Evolutionary conservation across 2,329 filamentous ascomycete genomes (phyloP), one percentile per base, ranked within the genome.

Genomic region (Pseudogymnoascus sp.): DNA sequence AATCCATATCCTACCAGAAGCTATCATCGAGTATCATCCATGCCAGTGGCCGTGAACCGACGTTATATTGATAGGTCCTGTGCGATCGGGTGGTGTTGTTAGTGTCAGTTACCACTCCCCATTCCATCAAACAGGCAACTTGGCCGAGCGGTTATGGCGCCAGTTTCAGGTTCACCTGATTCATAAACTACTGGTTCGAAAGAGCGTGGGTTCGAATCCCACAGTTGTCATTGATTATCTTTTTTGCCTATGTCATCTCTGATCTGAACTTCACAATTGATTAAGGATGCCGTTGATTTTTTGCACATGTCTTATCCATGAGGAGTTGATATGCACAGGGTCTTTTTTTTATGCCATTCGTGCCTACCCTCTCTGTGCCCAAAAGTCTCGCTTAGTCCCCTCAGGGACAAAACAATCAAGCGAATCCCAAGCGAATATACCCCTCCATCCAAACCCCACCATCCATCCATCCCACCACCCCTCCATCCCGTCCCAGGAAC

Each of bases 101-200:
- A 45, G 40, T 27, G 10, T 13, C 10, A 6, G 5, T 45, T 45
- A 27, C 2, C 12, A 27, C 40, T n/a, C 40, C 40, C 2, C 12
- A n/a, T 45, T 45, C 40, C 21, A 45, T 45, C 12, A 60, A 58
- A 35, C 5, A 63, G 67, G 69, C 62, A 66, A 72, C 65, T 64
- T 72, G 70, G 70, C 70, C 70, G 71, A 73, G 71, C 69, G 70
- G 71, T 72, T 73, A 73, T 69, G 71, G 72, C 71, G 72, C 70
- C 66, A 72, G 71, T 70, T 73, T 73, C 72, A 73, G 72, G 68
- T 37, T 21, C 3, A 64, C 60, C 58, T 63, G 62, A 64, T 37
- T 64, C 48, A 52, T 21, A 4, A 64, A 61, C 31, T 65, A 65
- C 65, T 66, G 36, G 64, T 66, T 62, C 69, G 69, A 69, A 71